These are phyloP conservation scores for Hymenoscyphus salicellus DNA, from an alignment of 2,329 filamentous ascomycete species.

Conservation along the genomic window DNA sequence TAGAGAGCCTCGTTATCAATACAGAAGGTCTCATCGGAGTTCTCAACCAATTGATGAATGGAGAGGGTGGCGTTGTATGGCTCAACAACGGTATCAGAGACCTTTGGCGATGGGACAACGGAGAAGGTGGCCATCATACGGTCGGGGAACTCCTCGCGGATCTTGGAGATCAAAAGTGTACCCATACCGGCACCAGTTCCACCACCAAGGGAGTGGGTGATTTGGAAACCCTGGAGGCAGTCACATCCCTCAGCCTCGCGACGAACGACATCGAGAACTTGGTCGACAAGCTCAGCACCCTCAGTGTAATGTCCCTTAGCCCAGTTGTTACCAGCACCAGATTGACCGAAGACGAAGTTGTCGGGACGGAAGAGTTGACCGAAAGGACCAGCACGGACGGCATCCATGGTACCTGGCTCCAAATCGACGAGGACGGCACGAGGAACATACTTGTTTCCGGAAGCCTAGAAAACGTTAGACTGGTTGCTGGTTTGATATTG, in stretches of 20 bases:
- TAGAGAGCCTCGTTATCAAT: constrained; percentile 99
- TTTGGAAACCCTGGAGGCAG: constrained; percentile 99
- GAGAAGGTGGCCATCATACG: constrained; percentile 99
- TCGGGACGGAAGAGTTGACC: constrained; percentile 99
- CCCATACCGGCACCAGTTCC: constrained; percentile 99
- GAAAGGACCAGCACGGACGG: constrained; percentile 95
- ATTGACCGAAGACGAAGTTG: constrained; percentile 99
- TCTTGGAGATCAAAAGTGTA: constrained; percentile 99
- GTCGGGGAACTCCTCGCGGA: constrained; percentile 99
- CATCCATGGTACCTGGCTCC: constrained; percentile 99
- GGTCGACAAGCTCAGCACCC: constrained; percentile 97
- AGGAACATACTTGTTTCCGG: constrained; percentile 98
- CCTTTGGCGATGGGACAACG: constrained; percentile 97
- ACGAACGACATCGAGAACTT: constrained; percentile 96
- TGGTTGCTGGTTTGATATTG: neutral
- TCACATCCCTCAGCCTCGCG: constrained; percentile 98
- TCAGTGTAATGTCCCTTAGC: constrained; percentile 99
- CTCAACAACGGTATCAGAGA: constrained; percentile 99
- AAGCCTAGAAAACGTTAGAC: constrained; percentile 60
- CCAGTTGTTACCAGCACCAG: constrained; percentile 99
- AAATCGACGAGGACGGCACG: constrained; percentile 99
- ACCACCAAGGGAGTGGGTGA: constrained; percentile 99
- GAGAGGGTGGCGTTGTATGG: constrained; percentile 99
- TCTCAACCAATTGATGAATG: constrained; percentile 98
- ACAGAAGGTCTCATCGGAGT: constrained; percentile 99